Base-by-base conservation (phyloP, 345 rosid genomes). In the Citrus glauca region DNA sequence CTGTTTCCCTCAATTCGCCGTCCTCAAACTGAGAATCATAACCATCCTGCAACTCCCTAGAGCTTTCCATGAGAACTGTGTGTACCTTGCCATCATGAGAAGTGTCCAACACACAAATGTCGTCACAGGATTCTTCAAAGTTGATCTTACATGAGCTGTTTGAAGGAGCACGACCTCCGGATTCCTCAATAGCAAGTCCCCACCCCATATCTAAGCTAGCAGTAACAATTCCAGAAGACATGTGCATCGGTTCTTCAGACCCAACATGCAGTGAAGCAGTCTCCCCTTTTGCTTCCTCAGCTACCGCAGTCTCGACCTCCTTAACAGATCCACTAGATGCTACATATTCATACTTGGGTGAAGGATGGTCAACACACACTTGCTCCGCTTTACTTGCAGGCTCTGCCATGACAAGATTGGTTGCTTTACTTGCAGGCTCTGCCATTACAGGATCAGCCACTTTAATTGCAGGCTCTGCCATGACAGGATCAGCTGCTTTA, bases 11-110 rank as follows among this genome's bases (percentile, higher is more conserved):
- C 80, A 91, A 82, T 75, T 91, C 94, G 63, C 94, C 91, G 66
- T 91, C 92, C 84, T 91, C 92, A 79, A 86, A 84, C 76, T 84
- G 89, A 56, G 92, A 91, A 32, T 87, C 89, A 80, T 86, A 85
- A 77, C 88, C 92, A 81, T 82, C 83, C 81, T 88, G 86, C 61
- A 75, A 77, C 28, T 86, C 88, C 50, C 63, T 37, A 4, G 64
- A 73, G 19, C 68, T 84, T 65, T 63, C 64, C 25, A 61, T 16
- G 28, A 79, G 77, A 14, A 7, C 70, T 10, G 45, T 45, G 4
- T 53, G 24, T 45, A 25, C 71, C 59, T 80, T 81, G 35, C 45
- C 78, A 66, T 78, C 83, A 74, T 83, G 85, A 33, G 75, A 75
- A 62, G 72, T 64, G 60, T 78, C 79, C 2, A 78, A 79, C 6